Percentiles rank a stretch among this genome's conserved stretches.
phyloP scores from a whole-genome alignment of 2,329 filamentous ascomycete species.

The Apiospora aurea region DNA sequence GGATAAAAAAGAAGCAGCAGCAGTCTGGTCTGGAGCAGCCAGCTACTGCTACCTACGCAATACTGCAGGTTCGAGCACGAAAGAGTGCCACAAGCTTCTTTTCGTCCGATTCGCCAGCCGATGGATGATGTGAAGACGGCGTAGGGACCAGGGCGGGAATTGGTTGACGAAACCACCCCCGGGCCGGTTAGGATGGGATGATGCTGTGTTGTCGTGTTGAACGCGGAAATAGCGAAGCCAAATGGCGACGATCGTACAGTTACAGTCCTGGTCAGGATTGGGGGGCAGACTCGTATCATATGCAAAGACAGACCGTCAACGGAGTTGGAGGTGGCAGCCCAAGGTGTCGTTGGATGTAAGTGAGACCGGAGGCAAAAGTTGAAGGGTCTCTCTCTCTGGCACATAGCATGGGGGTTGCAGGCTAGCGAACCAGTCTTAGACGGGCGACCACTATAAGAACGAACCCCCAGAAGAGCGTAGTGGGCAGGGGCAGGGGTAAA shows the following conservation, averaged over 20 bases:
- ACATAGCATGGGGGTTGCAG: not conserved
- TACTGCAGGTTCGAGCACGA: conserved; percentile 2
- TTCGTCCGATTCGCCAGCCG: conserved; percentile 5
- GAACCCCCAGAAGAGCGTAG: not conserved
- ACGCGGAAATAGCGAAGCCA: not conserved
- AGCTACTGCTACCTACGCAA: conserved; percentile 16
- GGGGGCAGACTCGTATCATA: not conserved
- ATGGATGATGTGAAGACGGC: not conserved
- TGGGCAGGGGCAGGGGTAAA: not conserved
- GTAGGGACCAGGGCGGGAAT: not conserved
- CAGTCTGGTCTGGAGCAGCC: not conserved
- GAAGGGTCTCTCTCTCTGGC: conserved; percentile 3
- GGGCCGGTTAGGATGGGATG: conserved; percentile 17
- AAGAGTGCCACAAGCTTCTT: not conserved
- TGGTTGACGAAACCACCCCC: conserved; percentile 2
- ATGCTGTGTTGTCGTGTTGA: conserved; percentile 11
- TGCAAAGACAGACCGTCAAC: conserved; percentile 1
- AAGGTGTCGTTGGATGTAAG: not conserved
- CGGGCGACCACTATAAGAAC: conserved; percentile 14
- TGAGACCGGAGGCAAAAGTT: not conserved
- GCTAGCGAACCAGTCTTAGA: conserved; percentile 13
- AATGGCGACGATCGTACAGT: conserved; percentile 5
- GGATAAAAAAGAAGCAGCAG: not conserved
- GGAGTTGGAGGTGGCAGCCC: conserved; percentile 8
- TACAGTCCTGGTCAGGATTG: not conserved